Conservation (phyloP, 2,329 filamentous ascomycete genomes). For the Ceratocystis ficicola region DNA sequence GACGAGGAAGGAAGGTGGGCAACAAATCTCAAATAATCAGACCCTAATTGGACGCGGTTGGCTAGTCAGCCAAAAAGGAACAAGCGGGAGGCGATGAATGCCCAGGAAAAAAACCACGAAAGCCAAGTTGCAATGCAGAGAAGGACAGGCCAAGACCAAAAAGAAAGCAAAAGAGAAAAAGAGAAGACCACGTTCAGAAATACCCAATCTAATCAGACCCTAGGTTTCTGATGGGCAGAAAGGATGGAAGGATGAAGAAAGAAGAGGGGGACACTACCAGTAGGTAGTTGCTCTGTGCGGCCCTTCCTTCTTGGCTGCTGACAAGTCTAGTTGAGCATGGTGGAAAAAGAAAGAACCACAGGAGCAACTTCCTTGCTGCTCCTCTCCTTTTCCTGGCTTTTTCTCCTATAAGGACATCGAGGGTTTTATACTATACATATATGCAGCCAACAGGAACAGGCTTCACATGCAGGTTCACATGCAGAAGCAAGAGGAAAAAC, state of each 20-base stretch:
- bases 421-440: neutral
- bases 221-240: neutral
- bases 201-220: constrained; percentile 6
- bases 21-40: neutral
- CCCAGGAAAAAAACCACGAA: neutral
- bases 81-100: neutral
- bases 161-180: neutral
- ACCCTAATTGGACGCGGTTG: constrained; percentile 1
- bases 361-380: neutral
- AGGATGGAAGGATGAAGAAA: constrained; percentile 10
- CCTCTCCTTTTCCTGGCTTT: neutral
- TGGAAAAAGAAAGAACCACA: constrained; percentile 9
- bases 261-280: neutral
- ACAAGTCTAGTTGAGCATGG: constrained; percentile 5
- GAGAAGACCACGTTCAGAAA: neutral
- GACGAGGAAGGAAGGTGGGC: neutral
- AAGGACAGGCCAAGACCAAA: neutral
- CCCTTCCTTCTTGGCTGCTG: neutral
- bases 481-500: neutral
- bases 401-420: neutral
- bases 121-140: neutral
- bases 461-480: neutral
- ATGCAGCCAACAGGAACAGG: neutral
- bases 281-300: neutral
- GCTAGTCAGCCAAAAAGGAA: neutral